Percentiles rank a stretch among this genome's conserved stretches.
Conservation (phyloP, 495 filamentous ascomycete species). For the Talaromyces liani region DNA sequence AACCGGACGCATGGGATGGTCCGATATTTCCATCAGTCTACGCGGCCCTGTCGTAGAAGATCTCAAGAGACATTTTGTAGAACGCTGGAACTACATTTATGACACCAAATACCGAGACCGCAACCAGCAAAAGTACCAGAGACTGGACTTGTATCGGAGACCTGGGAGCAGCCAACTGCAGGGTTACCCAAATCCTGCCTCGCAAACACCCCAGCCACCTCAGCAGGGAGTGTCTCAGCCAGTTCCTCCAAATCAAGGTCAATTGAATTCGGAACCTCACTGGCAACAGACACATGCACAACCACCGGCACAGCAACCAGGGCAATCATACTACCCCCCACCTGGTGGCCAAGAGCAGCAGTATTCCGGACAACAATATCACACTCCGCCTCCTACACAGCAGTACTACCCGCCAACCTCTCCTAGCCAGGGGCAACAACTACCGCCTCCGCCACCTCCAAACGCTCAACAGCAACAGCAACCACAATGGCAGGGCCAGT, state of each 20-base stretch:
- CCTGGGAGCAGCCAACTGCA: slow-evolving; percentile 14
- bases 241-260: slow-evolving; percentile 9
- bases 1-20: slow-evolving; percentile 88
- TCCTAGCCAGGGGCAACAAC: slow-evolving; percentile 8
- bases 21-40: slow-evolving; percentile 77
- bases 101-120: slow-evolving; percentile 69
- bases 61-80: slow-evolving; percentile 69
- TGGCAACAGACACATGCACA: slow-evolving; percentile 17
- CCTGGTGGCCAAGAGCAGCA: slow-evolving; percentile 7
- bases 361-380: slow-evolving; percentile 11
- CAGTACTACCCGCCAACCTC: slow-evolving; percentile 6
- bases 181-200: background rate
- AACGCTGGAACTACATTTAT: slow-evolving; percentile 93
- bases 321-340: slow-evolving; percentile 8
- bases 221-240: background rate
- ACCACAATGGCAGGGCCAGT: slow-evolving; percentile 8
- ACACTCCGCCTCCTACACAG: slow-evolving; percentile 5
- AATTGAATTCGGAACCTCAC: slow-evolving; percentile 4
- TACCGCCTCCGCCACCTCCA: slow-evolving; percentile 4
- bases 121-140: slow-evolving; percentile 54
- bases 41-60: slow-evolving; percentile 75
- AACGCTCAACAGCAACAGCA: slow-evolving; percentile 11
- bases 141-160: slow-evolving; percentile 37
- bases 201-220: background rate
- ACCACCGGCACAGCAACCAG: slow-evolving; percentile 13